A percentile compares a stretch with the other conserved stretches of the same genome.
Evolutionary conservation across 1,284 basidiomycete species (phyloP).

Genomic region (Puccinia coronata): DNA sequence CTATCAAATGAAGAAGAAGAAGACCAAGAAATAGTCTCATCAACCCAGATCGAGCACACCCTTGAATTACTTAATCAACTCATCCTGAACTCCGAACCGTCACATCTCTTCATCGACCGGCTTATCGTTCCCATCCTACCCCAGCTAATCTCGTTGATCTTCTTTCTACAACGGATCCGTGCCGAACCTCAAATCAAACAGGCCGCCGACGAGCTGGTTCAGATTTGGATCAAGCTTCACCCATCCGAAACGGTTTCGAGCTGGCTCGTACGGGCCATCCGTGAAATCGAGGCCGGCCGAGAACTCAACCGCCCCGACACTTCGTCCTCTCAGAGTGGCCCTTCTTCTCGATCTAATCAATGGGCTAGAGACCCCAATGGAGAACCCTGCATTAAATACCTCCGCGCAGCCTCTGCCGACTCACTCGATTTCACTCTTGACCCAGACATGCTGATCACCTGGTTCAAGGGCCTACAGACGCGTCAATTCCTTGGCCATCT

Average conservation of each 20-base stretch:
- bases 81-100: slow-evolving; percentile 43
- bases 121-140: slow-evolving; percentile 30
- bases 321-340: background rate
- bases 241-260: slow-evolving; percentile 3
- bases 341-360: background rate
- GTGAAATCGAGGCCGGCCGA: slow-evolving; percentile 30
- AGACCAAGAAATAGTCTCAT: too few relatives aligned
- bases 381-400: slow-evolving; percentile 14
- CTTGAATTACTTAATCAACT: slow-evolving; percentile 18
- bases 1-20: too few relatives aligned
- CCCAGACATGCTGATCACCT: slow-evolving; percentile 11
- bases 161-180: background rate
- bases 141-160: slow-evolving; percentile 21
- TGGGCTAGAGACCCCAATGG: slow-evolving; percentile 32
- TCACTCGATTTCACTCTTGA: slow-evolving; percentile 12
- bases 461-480: slow-evolving; percentile 22
- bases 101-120: slow-evolving; percentile 20
- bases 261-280: slow-evolving; percentile 6
- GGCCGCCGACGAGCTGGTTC: slow-evolving; percentile 1
- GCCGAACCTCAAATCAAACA: slow-evolving; percentile 7
- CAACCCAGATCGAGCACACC: slow-evolving; percentile 18
- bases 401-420: background rate
- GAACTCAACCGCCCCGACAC: slow-evolving; percentile 8
- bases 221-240: slow-evolving; percentile 24
- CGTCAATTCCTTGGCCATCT: slow-evolving; percentile 4